These are phyloP conservation scores for Lactarius trivialis DNA, from an alignment of 768 basidiomycete species.

Conservation along the genomic window DNA sequence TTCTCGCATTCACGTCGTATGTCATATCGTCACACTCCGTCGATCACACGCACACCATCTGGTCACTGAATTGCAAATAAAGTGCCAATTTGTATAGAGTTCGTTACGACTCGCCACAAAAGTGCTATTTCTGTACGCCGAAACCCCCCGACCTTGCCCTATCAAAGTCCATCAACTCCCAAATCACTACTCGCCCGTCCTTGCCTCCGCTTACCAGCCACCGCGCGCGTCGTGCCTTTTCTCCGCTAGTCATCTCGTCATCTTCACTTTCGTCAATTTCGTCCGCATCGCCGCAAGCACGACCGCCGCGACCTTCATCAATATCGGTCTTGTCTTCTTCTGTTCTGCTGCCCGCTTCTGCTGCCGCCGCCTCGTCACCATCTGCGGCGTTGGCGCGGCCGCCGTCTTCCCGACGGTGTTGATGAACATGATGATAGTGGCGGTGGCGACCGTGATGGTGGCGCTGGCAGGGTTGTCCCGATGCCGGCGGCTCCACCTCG, in stretches of 20 bases:
- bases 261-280: not conserved
- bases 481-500: not conserved
- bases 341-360: not conserved
- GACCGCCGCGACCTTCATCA: not conserved
- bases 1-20: slow-evolving; percentile 5
- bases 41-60: not conserved
- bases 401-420: not conserved
- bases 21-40: not conserved
- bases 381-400: not conserved
- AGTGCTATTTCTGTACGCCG: not conserved
- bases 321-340: not conserved
- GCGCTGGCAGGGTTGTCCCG: not conserved
- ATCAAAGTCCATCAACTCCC: slow-evolving; percentile 21
- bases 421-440: not conserved
- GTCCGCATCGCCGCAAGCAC: not conserved
- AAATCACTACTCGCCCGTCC: slow-evolving; percentile 21
- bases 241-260: slow-evolving; percentile 16
- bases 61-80: not conserved
- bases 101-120: not conserved
- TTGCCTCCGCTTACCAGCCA: slow-evolving; percentile 24
- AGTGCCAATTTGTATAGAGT: not conserved
- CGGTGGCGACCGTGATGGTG: not conserved
- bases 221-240: slow-evolving; percentile 16
- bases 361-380: not conserved
- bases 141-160: not conserved